Evolutionary conservation across 495 filamentous ascomycete species (phyloP), one percentile per base, ranked within the genome.

Genomic region (Hyphodiscus hymeniophilus): DNA sequence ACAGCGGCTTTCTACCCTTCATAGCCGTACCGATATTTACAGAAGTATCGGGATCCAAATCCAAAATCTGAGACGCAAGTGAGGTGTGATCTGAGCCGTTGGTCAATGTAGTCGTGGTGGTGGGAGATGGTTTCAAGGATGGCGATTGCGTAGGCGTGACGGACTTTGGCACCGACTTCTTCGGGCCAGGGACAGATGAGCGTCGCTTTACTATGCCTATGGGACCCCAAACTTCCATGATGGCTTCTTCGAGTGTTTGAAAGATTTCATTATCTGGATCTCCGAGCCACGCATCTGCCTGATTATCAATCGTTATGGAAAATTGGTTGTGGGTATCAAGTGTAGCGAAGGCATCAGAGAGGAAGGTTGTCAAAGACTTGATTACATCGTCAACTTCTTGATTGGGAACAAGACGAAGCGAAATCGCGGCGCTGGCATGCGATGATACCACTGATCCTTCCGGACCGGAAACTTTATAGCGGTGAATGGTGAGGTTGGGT

Each of bases 231-330:
- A 83, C 91, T 18, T 80, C 72, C 63, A 87, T 81, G 39, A 97
- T 81, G 0, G 91, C 94, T 48, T 84, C 75, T 54, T 95, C 88
- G 1, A 97, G 75, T 0, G 88, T 94, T 31, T 80, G 77, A 59
- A 95, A 98, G 54, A 95, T 88, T 55, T 90, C 78, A 51, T 94
- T 97, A 24, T 83, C 79, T 12, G 85, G 89, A 48, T 95, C 89
- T 2, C 92, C 92, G 0, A 98, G 77, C 92, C 92, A 98, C 13
- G 92, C 87, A 59, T 98, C 92, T 1, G 92, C 91, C 62, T 87
- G 84, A 52, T 94, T 89, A 38, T 92, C 88, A 52, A 97, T 89
- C 22, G 79, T 77, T 20, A 98, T 79, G 1, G 77, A 84, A 34
- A 97, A 75, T 22, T 76, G 76, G 53, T 98, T 97, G 42, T 84